Base-by-base conservation (phyloP, 1,284 basidiomycete species). In the Puccinia triticina region DNA sequence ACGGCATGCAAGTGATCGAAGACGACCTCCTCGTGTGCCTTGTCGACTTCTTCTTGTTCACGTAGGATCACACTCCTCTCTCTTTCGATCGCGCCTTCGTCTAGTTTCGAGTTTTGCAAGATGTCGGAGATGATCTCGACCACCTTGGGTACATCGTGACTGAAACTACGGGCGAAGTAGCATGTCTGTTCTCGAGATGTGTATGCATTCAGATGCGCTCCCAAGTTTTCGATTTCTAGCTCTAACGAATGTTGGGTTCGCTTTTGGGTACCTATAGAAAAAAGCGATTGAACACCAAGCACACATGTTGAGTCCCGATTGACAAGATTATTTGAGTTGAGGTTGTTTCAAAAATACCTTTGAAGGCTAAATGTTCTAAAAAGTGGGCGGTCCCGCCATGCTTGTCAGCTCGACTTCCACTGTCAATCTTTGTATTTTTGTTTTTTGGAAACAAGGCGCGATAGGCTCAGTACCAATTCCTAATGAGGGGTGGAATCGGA, bases 71-170 rank as follows among this genome's bases (percentile, higher is more conserved):
- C 96, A 87, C 97, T 95, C 74, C 96, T 91, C 89, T 99, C 97
- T 85, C 96, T 90, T 89, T 99, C 96, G 85, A 99, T 92, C 1
- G 96, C 96, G 1, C 37, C 64, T 8, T 88, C 89, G 87, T 99
- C 97, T 79, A 99, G 90, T 90, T 96, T 98, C 55, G 95, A 96
- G 89, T 96, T 97, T 88, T 98, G 96, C 74, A 99, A 91, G 86
- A 99, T 99, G 88, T 99, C 96, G 85, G 93, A 93, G 88, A 99
- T 95, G 89, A 99, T 97, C 88, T 98, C 95, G 83, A 99, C 95
- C 46, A 94, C 92, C 83, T 91, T 91, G 48, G 92, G 91, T 29
- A 98, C 94, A 88, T 99, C 97, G 90, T 96, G 93, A 88, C 93
- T 91, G 92, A 99, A 99, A 87, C 94, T 93, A 91, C 98, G 98